Evolutionary conservation across 495 filamentous ascomycete species (phyloP).

Genomic region (Daldinia caldariorum): DNA sequence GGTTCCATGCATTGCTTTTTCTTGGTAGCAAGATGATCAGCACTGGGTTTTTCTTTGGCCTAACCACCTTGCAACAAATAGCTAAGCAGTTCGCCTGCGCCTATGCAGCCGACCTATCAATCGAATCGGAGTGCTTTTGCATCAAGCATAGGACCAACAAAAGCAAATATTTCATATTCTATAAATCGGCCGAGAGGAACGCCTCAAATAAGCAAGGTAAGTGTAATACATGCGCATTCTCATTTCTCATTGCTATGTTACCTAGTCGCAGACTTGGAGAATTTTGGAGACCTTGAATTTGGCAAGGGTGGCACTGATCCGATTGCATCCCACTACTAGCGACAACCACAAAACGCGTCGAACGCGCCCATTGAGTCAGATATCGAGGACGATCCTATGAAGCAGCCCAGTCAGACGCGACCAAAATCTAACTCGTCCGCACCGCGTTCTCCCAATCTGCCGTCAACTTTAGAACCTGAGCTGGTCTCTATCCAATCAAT

Average conservation of each 20-base stretch:
- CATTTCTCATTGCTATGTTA: background rate
- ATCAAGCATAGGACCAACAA: constrained; percentile 11
- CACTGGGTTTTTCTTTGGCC: constrained; percentile 12
- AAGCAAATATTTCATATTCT: constrained; percentile 10
- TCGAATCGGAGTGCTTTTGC: background rate
- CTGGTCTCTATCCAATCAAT: constrained; percentile 8
- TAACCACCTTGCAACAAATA: constrained; percentile 18
- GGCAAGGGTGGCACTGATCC: constrained; percentile 48
- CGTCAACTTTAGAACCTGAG: background rate
- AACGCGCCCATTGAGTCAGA: constrained; percentile 24
- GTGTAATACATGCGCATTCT: background rate
- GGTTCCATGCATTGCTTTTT: constrained; percentile 9
- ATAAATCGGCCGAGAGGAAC: background rate
- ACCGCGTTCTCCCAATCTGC: background rate
- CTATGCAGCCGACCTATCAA: constrained; percentile 15
- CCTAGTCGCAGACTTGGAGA: background rate
- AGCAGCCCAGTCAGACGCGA: constrained; percentile 16
- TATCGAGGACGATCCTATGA: constrained; percentile 15
- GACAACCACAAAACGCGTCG: constrained; percentile 39
- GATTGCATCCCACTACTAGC: constrained; percentile 32
- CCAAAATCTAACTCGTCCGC: background rate
- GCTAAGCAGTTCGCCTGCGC: constrained; percentile 19
- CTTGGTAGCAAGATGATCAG: constrained; percentile 19
- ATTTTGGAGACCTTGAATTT: constrained; percentile 6
- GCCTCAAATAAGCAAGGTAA: constrained; percentile 4